These are phyloP conservation scores for Senna siamea DNA, from an alignment of 306 rosid genomes.

Conservation along the genomic window DNA sequence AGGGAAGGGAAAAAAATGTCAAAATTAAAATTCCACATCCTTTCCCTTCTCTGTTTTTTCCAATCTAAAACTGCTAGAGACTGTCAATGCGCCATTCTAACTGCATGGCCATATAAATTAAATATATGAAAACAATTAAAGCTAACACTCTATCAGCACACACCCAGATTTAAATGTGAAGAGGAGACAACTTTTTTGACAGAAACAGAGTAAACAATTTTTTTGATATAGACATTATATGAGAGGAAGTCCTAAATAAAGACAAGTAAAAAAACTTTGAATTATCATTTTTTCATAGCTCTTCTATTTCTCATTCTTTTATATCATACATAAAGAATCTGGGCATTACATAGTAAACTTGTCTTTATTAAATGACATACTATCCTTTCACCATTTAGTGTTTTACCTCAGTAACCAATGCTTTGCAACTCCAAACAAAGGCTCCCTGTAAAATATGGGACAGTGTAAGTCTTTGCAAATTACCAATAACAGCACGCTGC, in stretches of 20 bases:
- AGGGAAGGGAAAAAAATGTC: too few relatives aligned
- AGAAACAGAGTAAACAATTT: conserved; percentile 23
- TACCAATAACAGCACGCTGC: conserved; percentile 1
- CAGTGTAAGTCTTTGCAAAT: conserved; percentile 34
- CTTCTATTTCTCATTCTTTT: not conserved
- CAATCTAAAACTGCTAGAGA: too few relatives aligned
- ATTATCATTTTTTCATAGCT: not conserved
- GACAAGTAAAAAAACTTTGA: not conserved
- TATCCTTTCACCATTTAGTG: conserved; percentile 30
- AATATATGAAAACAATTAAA: conserved; percentile 19
- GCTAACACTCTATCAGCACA: too few relatives aligned
- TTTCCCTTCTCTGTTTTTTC: too few relatives aligned
- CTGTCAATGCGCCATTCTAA: conserved; percentile 4
- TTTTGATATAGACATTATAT: not conserved
- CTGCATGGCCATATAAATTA: conserved; percentile 2
- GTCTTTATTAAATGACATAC: not conserved
- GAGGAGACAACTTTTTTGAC: too few relatives aligned
- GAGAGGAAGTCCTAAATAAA: conserved; percentile 25
- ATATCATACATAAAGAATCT: not conserved
- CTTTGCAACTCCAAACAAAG: conserved; percentile 90
- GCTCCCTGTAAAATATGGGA: conserved; percentile 74
- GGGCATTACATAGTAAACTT: not conserved
- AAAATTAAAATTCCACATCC: too few relatives aligned
- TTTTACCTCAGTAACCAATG: conserved; percentile 87
- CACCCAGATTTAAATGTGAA: too few relatives aligned